Evolutionary conservation across 768 basidiomycete genomes (phyloP).

Genomic region (Omphalotus guepiniiformis): DNA sequence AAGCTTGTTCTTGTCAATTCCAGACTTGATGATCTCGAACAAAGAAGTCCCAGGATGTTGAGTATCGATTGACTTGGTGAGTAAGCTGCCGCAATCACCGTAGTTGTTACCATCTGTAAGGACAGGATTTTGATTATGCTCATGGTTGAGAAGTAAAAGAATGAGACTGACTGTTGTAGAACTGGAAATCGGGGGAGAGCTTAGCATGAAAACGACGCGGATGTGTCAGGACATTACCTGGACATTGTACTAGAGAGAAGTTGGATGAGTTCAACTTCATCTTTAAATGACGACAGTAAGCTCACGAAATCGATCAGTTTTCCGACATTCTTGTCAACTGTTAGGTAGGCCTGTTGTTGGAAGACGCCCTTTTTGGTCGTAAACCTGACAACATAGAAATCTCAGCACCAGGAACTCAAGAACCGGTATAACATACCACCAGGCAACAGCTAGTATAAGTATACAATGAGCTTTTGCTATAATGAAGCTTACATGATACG

Average conservation of each 20-base stretch:
- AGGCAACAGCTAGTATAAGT: background rate
- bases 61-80: background rate
- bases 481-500: background rate
- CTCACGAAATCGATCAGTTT: background rate
- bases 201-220: background rate
- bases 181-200: background rate
- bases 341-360: background rate
- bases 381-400: background rate
- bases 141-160: background rate
- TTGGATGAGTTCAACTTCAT: background rate
- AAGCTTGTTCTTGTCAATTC: background rate
- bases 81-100: background rate
- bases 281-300: background rate
- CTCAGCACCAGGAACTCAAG: background rate
- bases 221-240: background rate
- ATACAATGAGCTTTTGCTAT: background rate
- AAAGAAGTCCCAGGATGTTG: background rate
- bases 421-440: background rate
- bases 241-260: background rate
- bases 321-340: background rate
- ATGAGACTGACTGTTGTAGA: background rate
- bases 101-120: background rate
- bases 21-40: background rate
- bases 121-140: no score
- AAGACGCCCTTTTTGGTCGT: background rate